Conservation (phyloP, 2,329 filamentous ascomycete genomes). For the Diaporthe capsici region DNA sequence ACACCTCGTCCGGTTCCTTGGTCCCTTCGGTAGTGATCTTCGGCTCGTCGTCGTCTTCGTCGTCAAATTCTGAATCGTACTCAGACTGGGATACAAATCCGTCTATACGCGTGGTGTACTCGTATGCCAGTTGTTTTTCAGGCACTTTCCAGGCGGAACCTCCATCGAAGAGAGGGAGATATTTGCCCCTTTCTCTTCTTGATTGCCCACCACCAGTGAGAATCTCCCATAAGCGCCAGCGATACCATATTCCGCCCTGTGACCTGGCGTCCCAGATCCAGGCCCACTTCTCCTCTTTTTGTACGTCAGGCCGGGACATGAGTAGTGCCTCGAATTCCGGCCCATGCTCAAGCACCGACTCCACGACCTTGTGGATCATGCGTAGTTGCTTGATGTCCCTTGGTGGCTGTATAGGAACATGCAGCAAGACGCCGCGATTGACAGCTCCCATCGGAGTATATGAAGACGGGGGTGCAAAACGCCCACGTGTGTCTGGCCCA, state of each 20-base stretch:
- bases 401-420: slow-evolving; percentile 82
- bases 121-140: slow-evolving; percentile 80
- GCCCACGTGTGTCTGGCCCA: slow-evolving; percentile 47
- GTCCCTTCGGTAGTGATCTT: slow-evolving; percentile 57
- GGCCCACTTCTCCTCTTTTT: slow-evolving; percentile 89
- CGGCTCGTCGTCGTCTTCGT: slow-evolving; percentile 76
- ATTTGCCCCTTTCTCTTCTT: slow-evolving; percentile 63
- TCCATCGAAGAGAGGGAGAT: slow-evolving; percentile 80
- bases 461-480: slow-evolving; percentile 83
- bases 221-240: slow-evolving; percentile 91
- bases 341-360: slow-evolving; percentile 83
- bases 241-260: slow-evolving; percentile 87
- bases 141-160: slow-evolving; percentile 84
- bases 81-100: slow-evolving; percentile 88
- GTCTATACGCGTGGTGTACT: slow-evolving; percentile 82
- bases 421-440: slow-evolving; percentile 64
- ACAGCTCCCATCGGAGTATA: slow-evolving; percentile 65
- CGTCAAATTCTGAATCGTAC: slow-evolving; percentile 89
- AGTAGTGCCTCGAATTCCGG: slow-evolving; percentile 92
- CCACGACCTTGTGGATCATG: slow-evolving; percentile 90
- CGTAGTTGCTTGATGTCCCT: slow-evolving; percentile 83
- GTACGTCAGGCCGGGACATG: slow-evolving; percentile 88
- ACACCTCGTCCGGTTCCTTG: slow-evolving; percentile 65
- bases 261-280: slow-evolving; percentile 93
- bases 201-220: slow-evolving; percentile 73